Conservation (phyloP, 2,329 filamentous ascomycete genomes). For the Arthrobotrys musiformis region DNA sequence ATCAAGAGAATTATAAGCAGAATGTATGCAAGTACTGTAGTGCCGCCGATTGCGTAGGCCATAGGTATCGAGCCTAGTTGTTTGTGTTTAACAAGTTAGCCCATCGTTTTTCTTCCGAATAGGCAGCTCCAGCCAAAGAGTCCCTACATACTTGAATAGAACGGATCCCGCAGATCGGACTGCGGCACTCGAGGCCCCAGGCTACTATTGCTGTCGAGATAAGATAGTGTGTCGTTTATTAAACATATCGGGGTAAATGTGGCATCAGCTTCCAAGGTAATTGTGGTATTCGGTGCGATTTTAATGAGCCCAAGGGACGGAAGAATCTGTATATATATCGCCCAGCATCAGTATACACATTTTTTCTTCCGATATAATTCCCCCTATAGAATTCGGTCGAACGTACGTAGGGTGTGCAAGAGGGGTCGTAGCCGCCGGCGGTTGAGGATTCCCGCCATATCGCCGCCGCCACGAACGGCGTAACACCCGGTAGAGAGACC, state of each 20-base stretch:
- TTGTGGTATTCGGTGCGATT: constrained; percentile 67
- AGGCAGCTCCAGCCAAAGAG: background rate
- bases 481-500: background rate
- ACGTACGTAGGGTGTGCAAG: constrained; percentile 57
- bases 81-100: constrained; percentile 5
- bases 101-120: background rate
- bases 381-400: background rate
- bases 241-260: constrained; percentile 72
- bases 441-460: constrained; percentile 54
- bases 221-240: constrained; percentile 62
- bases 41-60: constrained; percentile 89
- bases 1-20: constrained; percentile 94
- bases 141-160: constrained; percentile 76
- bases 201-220: constrained; percentile 62
- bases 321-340: constrained; percentile 60
- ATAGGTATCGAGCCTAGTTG: constrained; percentile 77
- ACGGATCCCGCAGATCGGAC: constrained; percentile 81
- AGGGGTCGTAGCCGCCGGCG: constrained; percentile 30
- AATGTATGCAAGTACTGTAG: constrained; percentile 89
- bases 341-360: constrained; percentile 62
- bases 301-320: constrained; percentile 66
- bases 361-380: background rate
- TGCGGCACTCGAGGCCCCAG: constrained; percentile 63
- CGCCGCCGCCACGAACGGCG: constrained; percentile 34
- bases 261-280: constrained; percentile 71